These are phyloP conservation scores for Pisolithus sp. DNA, from an alignment of 768 basidiomycete genomes.

Conservation along the genomic window DNA sequence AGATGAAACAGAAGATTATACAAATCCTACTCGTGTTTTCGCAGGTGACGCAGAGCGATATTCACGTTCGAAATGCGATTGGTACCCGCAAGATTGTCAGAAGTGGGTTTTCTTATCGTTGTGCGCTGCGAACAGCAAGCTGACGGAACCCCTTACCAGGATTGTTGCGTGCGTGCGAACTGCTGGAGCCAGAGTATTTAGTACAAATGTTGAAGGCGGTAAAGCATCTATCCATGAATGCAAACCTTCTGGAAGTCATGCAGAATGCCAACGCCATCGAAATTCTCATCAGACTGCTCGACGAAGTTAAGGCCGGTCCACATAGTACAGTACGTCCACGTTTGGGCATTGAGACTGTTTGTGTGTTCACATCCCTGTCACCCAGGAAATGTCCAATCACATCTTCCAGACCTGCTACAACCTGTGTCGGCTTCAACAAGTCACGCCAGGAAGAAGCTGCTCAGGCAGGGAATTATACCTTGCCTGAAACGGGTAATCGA, in stretches of 20 bases:
- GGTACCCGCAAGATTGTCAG: constrained; percentile 85
- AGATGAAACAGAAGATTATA: constrained; percentile 85
- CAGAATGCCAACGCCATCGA: constrained; percentile 96
- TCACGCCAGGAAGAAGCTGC: constrained; percentile 95
- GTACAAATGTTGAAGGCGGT: constrained; percentile 89
- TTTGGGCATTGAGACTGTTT: not conserved
- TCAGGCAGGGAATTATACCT: constrained; percentile 89
- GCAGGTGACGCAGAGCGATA: constrained; percentile 93
- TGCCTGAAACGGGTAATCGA: constrained; percentile 84
- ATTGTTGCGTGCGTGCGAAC: constrained; percentile 77
- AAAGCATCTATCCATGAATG: constrained; percentile 93
- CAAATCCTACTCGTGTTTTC: constrained; percentile 87
- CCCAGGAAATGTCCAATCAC: constrained; percentile 93
- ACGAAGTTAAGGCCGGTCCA: constrained; percentile 70
- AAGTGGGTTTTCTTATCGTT: constrained; percentile 48
- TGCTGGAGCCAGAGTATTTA: constrained; percentile 82
- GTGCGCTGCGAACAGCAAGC: constrained; percentile 1
- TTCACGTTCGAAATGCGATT: constrained; percentile 87
- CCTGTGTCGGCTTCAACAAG: constrained; percentile 90
- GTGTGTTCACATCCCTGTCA: not conserved
- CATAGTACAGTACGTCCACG: constrained; percentile 65
- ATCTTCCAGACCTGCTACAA: constrained; percentile 98
- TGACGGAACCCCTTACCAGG: constrained; percentile 39
- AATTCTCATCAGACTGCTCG: constrained; percentile 78
- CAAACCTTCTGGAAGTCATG: constrained; percentile 82